A percentile compares a stretch with the other conserved stretches of the same genome.
Conservation (phyloP, 139 green algal genomes). For the Chlorella sp. region DNA sequence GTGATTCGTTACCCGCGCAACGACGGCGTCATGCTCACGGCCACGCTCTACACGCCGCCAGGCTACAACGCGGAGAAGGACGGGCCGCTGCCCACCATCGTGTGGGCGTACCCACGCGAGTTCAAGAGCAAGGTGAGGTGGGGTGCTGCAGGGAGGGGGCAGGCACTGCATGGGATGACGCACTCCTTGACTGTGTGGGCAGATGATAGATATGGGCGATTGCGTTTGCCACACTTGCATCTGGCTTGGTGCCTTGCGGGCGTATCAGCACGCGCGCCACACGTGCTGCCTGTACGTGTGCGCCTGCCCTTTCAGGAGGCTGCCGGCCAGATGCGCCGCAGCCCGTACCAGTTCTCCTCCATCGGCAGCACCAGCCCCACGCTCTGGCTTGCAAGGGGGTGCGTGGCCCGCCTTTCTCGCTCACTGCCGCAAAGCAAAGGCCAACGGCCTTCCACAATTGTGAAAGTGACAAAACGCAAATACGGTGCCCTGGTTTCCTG, state of each 20-base stretch:
- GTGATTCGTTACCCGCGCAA: constrained; percentile 86
- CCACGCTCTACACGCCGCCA: constrained; percentile 89
- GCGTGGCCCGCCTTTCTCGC: neutral
- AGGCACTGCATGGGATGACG: neutral
- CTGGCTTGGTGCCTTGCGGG: neutral
- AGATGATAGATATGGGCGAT: neutral
- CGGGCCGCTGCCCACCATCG: constrained; percentile 80
- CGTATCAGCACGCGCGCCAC: neutral
- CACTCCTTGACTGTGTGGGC: too few species aligned
- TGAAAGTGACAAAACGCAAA: too few species aligned
- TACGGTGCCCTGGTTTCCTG: too few species aligned
- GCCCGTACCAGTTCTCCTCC: constrained; percentile 80
- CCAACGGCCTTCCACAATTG: too few species aligned
- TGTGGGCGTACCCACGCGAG: constrained; percentile 94
- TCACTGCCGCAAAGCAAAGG: too few species aligned
- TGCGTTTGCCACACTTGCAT: neutral
- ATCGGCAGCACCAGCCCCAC: constrained; percentile 77
- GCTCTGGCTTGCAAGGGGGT: constrained; percentile 78
- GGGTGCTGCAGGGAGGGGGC: neutral
- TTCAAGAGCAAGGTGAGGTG: constrained; percentile 74
- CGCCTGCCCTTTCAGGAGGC: constrained; percentile 62
- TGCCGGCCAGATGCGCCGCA: constrained; percentile 84
- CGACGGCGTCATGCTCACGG: constrained; percentile 91
- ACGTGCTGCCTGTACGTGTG: neutral
- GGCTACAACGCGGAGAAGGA: constrained; percentile 72